Percentiles rank a stretch among this genome's conserved stretches.
Evolutionary conservation across 2,329 filamentous ascomycete species (phyloP).

Genomic region (Thelonectria olida): DNA sequence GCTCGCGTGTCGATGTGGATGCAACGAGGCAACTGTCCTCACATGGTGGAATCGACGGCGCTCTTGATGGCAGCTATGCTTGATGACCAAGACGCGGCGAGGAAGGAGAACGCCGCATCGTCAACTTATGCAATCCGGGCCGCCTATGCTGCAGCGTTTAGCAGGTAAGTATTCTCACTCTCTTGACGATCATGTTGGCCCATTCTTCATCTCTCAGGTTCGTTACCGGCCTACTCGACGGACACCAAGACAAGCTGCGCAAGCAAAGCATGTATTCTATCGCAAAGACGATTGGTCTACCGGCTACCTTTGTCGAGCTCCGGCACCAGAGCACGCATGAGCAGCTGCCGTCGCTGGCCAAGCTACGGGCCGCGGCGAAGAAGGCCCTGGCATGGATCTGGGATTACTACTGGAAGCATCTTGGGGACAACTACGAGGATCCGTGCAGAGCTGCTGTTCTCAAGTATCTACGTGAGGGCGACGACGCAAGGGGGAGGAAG

Average conservation of each 20-base stretch:
- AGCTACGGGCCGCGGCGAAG: constrained; percentile 74
- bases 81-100: constrained; percentile 61
- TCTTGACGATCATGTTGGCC: not conserved
- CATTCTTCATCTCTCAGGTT: constrained; percentile 60
- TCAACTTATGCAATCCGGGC: constrained; percentile 70
- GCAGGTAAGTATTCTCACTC: constrained; percentile 63
- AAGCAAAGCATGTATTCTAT: constrained; percentile 79
- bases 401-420: constrained; percentile 82
- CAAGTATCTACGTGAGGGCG: constrained; percentile 49
- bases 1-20: constrained; percentile 73
- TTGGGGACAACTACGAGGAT: constrained; percentile 44
- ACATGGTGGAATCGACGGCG: constrained; percentile 82
- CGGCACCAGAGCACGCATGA: constrained; percentile 92
- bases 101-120: constrained; percentile 47
- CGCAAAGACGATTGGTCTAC: constrained; percentile 73
- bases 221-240: constrained; percentile 82
- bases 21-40: constrained; percentile 77
- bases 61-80: constrained; percentile 75
- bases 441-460: constrained; percentile 49
- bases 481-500: constrained; percentile 36
- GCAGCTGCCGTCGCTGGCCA: constrained; percentile 79
- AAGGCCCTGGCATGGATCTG: constrained; percentile 86
- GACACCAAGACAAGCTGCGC: constrained; percentile 72
- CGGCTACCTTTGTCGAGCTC: constrained; percentile 85
- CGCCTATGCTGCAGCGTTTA: constrained; percentile 79